Evolutionary conservation across 108 stramenopile species (phyloP).

Genomic region (Nitzschia palea): DNA sequence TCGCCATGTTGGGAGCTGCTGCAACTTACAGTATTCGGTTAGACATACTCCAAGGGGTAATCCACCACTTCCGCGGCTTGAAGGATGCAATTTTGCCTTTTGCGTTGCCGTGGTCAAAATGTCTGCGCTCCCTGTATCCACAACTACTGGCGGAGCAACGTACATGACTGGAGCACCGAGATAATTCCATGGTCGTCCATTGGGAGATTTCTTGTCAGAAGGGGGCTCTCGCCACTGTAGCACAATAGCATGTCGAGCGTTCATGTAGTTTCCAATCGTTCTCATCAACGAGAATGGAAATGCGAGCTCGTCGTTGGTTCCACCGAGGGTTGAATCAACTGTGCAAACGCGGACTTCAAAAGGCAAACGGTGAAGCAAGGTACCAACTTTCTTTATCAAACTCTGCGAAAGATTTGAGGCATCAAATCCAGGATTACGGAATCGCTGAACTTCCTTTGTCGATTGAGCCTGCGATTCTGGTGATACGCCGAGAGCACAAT

Average conservation of each 20-base stretch:
- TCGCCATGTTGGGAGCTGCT: slow-evolving; percentile 70
- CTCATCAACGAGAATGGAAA: slow-evolving; percentile 79
- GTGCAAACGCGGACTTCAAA: slow-evolving; percentile 83
- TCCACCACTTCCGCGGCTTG: slow-evolving; percentile 50
- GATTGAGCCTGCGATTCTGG: background rate
- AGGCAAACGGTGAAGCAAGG: slow-evolving; percentile 65
- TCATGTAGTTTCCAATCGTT: slow-evolving; percentile 82
- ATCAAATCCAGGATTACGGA: slow-evolving; percentile 58
- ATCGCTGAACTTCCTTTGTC: slow-evolving; percentile 14
- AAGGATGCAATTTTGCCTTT: slow-evolving; percentile 17
- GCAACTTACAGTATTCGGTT: slow-evolving; percentile 85
- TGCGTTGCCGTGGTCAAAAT: slow-evolving; percentile 38
- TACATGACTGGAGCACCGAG: slow-evolving; percentile 56
- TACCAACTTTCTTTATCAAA: slow-evolving; percentile 53
- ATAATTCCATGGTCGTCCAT: slow-evolving; percentile 14
- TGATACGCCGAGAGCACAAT: slow-evolving; percentile 45
- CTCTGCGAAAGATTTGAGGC: slow-evolving; percentile 42
- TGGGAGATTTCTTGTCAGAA: slow-evolving; percentile 34
- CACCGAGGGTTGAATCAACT: slow-evolving; percentile 47
- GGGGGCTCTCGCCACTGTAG: slow-evolving; percentile 72
- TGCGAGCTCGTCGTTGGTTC: slow-evolving; percentile 50
- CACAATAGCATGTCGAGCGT: slow-evolving; percentile 64
- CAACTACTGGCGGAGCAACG: slow-evolving; percentile 36
- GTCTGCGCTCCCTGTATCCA: slow-evolving; percentile 51
- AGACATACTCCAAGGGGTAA: slow-evolving; percentile 81